Evolutionary conservation across 2,329 filamentous ascomycete genomes (phyloP), one percentile per base, ranked within the genome.

Genomic region (Coniochaeta hoffmannii): DNA sequence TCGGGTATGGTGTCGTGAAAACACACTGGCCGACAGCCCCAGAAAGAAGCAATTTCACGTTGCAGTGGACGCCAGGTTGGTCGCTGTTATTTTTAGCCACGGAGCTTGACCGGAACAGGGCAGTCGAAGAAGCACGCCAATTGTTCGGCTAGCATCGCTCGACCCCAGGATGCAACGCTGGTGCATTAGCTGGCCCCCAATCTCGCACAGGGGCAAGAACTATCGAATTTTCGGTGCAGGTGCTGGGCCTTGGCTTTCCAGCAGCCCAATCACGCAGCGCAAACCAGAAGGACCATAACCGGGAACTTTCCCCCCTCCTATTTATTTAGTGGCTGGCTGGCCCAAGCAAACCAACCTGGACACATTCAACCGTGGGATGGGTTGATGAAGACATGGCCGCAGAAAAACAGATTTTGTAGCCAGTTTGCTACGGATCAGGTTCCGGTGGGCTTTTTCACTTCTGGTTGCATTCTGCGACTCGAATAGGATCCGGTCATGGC

Each of bases 161-260:
- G 28, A 30, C 35, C 46, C 41, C 46, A 57, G n/a, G 54, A 54
- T 57, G 32, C 55, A 52, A 57, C 55, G 41, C 52, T 57, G 55
- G 7, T 44, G 51, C 31, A 38, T 30, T 54, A 36, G 50, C 50
- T 41, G 31, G 24, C 51, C 4, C 36, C 17, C 36, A 41, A 41
- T 41, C 12, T 41, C 36, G 36, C 36, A 41, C 36, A 36, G 36
- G 36, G 17, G 30, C 30, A 32, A 12, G 7, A 32, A 44, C 34
- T 49, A 17, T 36, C 28, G 50, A 55, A 41, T 50, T 53, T 49
- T 22, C 32, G 30, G n/a, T 28, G 35, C 17, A 30, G 30, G n/a
- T n/a, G 46, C 41, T n/a, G n/a, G 10, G 36, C 8, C n/a, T n/a
- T 8, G 15, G 36, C 19, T 41, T n/a, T 8, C 36, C 7, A 26